Percentiles rank a stretch among this genome's conserved stretches.
These are phyloP conservation scores for Paecilomyces variotii DNA, from an alignment of 2,329 filamentous ascomycete species.

Conservation along the genomic window DNA sequence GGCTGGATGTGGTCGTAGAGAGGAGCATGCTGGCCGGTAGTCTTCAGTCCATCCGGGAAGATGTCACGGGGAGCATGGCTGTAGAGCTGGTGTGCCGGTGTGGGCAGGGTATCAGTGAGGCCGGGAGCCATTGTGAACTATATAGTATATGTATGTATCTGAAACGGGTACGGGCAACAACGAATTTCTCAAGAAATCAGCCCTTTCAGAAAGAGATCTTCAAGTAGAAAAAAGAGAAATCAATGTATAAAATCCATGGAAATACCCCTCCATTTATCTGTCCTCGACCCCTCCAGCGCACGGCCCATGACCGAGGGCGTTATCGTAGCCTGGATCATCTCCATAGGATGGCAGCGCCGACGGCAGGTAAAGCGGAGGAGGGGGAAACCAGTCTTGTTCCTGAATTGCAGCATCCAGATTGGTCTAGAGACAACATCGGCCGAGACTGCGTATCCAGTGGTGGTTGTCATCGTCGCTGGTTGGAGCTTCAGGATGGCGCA, in stretches of 20 bases:
- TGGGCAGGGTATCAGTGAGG: constrained; percentile 28
- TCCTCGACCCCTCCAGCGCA: not conserved
- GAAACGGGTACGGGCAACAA: not conserved
- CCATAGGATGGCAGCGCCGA: not conserved
- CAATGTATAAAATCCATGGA: not conserved
- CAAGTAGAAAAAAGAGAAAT: not conserved
- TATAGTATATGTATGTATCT: not conserved
- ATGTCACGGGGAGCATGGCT: constrained; percentile 35
- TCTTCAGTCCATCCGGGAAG: constrained; percentile 60
- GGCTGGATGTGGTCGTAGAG: constrained; percentile 57
- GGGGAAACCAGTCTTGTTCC: not conserved
- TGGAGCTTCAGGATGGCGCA: not conserved
- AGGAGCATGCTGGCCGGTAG: constrained; percentile 65
- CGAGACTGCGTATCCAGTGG: not conserved
- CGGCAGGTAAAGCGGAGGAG: not conserved
- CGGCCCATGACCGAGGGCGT: not conserved
- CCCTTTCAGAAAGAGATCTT: not conserved
- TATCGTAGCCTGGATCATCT: not conserved
- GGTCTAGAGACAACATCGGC: not conserved
- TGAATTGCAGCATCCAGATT: not conserved
- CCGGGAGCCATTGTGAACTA: constrained; percentile 30
- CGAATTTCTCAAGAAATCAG: not conserved
- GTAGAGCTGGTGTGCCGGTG: constrained; percentile 28
- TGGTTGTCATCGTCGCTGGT: not conserved
- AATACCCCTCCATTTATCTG: not conserved